phyloP scores from a whole-genome alignment of 2,329 filamentous ascomycete genomes.

The Knufia fluminis region DNA sequence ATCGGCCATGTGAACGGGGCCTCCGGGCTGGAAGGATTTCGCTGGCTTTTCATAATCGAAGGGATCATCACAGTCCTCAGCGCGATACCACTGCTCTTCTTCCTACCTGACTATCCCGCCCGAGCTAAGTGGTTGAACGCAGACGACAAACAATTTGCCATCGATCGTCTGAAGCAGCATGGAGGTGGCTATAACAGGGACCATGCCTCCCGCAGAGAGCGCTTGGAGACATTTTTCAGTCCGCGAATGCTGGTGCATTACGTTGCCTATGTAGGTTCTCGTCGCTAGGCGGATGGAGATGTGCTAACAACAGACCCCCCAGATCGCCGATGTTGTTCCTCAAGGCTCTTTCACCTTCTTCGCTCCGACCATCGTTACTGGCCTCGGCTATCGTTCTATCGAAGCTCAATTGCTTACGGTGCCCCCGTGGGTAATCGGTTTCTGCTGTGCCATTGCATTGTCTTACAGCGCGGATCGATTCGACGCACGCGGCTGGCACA shows the following conservation, averaged over 20 bases:
- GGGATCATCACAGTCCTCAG: constrained; percentile 31
- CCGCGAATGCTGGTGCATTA: constrained; percentile 21
- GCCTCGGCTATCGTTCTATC: constrained; percentile 20
- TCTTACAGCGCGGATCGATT: constrained; percentile 17
- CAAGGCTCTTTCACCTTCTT: constrained; percentile 20
- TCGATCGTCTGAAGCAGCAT: constrained; percentile 35
- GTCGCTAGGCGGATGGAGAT: too few species aligned
- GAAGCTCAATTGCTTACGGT: constrained; percentile 24
- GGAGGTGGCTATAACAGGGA: constrained; percentile 26
- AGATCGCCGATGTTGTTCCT: constrained; percentile 19
- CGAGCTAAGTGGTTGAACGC: constrained; percentile 36
- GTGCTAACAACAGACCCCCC: too few species aligned
- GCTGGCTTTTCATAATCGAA: constrained; percentile 38
- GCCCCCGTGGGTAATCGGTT: constrained; percentile 19
- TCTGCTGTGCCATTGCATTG: constrained; percentile 15
- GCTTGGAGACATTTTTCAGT: constrained; percentile 13
- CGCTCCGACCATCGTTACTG: constrained; percentile 19
- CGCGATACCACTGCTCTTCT: constrained; percentile 31
- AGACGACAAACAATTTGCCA: constrained; percentile 37
- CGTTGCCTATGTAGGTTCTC: constrained; percentile 16
- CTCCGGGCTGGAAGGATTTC: constrained; percentile 33
- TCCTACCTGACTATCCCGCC: constrained; percentile 35
- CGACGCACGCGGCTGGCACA: constrained; percentile 40
- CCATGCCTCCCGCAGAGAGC: constrained; percentile 15
- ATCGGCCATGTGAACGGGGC: constrained; percentile 33